Evolutionary conservation across 768 basidiomycete genomes (phyloP), one percentile per base, ranked within the genome.

Genomic region (Russula emetica): DNA sequence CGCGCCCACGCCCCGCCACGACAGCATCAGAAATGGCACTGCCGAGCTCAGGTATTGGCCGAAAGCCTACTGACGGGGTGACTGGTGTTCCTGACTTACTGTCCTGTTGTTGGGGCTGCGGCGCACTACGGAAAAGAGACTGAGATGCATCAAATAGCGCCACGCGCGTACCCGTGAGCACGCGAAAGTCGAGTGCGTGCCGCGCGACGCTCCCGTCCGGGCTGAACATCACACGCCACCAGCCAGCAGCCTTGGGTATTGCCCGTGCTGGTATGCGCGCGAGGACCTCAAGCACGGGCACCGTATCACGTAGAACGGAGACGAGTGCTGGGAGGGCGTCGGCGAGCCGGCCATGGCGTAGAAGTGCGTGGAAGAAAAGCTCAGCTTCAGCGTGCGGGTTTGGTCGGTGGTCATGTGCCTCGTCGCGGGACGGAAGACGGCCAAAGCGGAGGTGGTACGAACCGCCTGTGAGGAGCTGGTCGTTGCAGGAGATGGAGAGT

Each of bases 331-430:
- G 83, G 34, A 92, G 75, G 11, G 88, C 85, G 8, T 81, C 78
- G 2, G 86, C 81, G 14, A 90, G 80, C 30, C 81, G 77, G 8
- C 88, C 85, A 61, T 88, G 84, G 2, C 85, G 84, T 45, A 96
- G 74, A 26, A 91, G 80, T 59, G 82, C 81, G 3, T 87, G 80
- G n/a, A 95, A 74, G 71, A 86, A 89, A 1, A 83, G 84, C 63
- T 91, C 90, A 8, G 89, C 84, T 66, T 87, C 85, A 64, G 86
- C 84, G 67, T 95, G 94, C 2, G 93, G 92, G 67, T 91, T 90
- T 67, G 80, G 82, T 9, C 69, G 58, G 54, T 78, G 69, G 58
- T 57, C 70, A 69, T 28, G 70, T 71, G 42, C 55, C 18, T 58
- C 42, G 24, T 28, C 6, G 11, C 50, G 60, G 18, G 61, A 32